These are phyloP conservation scores for Albizia julibrissin DNA, from an alignment of 306 rosid genomes.

Conservation along the genomic window DNA sequence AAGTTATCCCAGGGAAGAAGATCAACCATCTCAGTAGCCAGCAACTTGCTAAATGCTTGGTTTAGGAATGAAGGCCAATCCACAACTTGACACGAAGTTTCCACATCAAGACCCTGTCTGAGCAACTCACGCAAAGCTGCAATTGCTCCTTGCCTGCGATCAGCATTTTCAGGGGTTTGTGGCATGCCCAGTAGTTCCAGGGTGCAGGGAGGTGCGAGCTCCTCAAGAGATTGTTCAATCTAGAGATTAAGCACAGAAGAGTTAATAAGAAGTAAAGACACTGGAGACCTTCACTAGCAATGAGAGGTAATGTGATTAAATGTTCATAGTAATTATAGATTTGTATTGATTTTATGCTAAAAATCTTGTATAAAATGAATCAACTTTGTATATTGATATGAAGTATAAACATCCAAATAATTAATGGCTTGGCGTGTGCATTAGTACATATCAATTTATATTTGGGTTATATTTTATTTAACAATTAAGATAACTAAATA, in stretches of 20 bases:
- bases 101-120: constrained; percentile 94
- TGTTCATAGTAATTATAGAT: not conserved
- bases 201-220: constrained; percentile 96
- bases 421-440: not conserved
- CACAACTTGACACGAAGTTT: constrained; percentile 79
- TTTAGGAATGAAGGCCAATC: constrained; percentile 92
- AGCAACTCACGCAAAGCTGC: constrained; percentile 90
- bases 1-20: constrained; percentile 92
- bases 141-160: constrained; percentile 88
- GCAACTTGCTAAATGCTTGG: constrained; percentile 77
- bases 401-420: not conserved
- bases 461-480: not conserved
- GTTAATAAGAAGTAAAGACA: not conserved
- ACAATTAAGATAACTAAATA: not conserved
- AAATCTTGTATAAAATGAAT: not conserved
- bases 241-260: constrained; percentile 42
- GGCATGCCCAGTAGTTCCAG: constrained; percentile 84
- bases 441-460: not conserved
- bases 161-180: constrained; percentile 67
- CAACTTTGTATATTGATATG: not conserved
- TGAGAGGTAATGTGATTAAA: constrained; percentile 4
- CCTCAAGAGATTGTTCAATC: constrained; percentile 99
- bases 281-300: not conserved
- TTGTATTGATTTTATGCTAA: not conserved
- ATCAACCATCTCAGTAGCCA: constrained; percentile 83